Evolutionary conservation across 2,329 filamentous ascomycete genomes (phyloP).

Genomic region (Fusarium drepaniforme): DNA sequence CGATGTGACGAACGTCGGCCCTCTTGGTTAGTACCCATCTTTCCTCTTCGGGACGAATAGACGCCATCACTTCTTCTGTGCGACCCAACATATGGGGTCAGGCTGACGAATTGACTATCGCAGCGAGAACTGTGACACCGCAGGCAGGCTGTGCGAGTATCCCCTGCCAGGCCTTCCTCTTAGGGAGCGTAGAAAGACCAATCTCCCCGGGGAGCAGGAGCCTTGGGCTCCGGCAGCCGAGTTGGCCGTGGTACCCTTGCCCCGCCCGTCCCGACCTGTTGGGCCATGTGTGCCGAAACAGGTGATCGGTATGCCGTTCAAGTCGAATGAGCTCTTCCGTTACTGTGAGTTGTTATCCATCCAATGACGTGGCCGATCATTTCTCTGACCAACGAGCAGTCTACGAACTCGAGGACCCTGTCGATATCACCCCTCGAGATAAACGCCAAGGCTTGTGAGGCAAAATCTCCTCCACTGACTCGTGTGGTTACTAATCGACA

Average conservation of each 20-base stretch:
- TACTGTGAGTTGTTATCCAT: conserved; percentile 27
- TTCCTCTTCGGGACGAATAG: conserved; percentile 18
- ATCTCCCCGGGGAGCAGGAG: conserved; percentile 36
- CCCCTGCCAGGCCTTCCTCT: conserved; percentile 21
- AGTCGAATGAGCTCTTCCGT: conserved; percentile 36
- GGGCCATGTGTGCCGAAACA: conserved; percentile 17
- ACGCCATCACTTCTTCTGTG: not conserved
- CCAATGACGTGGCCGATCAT: not conserved
- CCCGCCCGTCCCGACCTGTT: conserved; percentile 1
- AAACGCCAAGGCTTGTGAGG: conserved; percentile 12
- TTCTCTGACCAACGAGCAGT: not conserved
- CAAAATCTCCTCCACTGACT: not conserved
- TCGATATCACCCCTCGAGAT: conserved; percentile 9
- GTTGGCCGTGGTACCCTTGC: conserved; percentile 1
- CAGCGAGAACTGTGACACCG: conserved; percentile 26
- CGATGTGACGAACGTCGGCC: conserved; percentile 37
- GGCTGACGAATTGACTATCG: not conserved
- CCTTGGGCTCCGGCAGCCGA: conserved; percentile 19
- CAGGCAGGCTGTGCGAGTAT: conserved; percentile 23
- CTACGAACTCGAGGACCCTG: conserved; percentile 5
- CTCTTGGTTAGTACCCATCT: conserved; percentile 24
- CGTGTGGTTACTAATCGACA: not conserved
- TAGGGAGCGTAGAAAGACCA: conserved; percentile 30
- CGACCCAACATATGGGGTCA: not conserved
- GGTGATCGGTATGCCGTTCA: conserved; percentile 34